Evolutionary conservation across 208 protist genomes (phyloP).

Genomic region (Spongospora subterranea): DNA sequence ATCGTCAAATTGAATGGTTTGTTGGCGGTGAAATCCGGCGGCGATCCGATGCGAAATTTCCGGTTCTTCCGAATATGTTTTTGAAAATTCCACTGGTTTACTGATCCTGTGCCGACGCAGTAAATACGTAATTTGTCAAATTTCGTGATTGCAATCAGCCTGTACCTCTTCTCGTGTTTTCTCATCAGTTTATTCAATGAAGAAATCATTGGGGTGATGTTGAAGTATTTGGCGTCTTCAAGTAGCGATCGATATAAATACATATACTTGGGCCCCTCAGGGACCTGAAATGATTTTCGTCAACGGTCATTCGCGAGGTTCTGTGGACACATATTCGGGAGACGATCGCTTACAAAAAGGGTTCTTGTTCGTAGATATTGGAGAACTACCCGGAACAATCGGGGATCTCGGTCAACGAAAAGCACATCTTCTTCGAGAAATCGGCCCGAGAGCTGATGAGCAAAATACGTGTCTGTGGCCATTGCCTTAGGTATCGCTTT

Average conservation of each 20-base stretch:
- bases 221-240: constrained; percentile 23
- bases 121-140: too few species aligned
- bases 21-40: too few species aligned
- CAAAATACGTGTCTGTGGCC: constrained; percentile 19
- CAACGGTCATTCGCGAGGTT: neutral
- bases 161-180: neutral
- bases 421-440: neutral
- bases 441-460: neutral
- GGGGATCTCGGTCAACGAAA: constrained; percentile 33
- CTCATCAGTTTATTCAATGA: neutral
- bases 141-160: too few species aligned
- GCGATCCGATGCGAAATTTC: too few species aligned
- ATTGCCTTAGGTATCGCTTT: neutral
- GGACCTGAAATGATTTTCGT: too few species aligned
- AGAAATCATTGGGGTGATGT: neutral
- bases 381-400: constrained; percentile 3
- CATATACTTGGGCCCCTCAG: constrained; percentile 18
- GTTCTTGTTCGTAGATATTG: neutral
- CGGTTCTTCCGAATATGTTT: too few species aligned
- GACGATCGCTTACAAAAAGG: neutral
- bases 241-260: constrained; percentile 18
- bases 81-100: too few species aligned
- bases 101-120: too few species aligned
- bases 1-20: constrained; percentile 24
- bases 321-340: neutral